phyloP scores from a whole-genome alignment of 176 grass and related monocot genomes.

The Raddia distichophylla region DNA sequence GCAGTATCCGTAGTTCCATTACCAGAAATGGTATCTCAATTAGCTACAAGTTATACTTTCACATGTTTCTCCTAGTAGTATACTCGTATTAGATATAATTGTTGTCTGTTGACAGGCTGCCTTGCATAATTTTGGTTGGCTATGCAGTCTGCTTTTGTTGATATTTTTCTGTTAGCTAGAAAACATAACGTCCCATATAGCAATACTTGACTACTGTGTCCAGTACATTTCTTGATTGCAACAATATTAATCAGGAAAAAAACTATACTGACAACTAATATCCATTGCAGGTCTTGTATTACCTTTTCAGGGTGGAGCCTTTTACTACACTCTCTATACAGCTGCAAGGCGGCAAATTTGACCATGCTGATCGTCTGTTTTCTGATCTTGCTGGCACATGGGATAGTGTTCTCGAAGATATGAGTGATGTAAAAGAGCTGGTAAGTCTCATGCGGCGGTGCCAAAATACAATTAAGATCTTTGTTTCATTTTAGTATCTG shows the following conservation, averaged over 20 bases:
- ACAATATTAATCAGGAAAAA: conserved; percentile 18
- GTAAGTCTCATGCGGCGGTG: conserved; percentile 53
- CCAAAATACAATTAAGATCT: conserved; percentile 30
- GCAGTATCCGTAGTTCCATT: not conserved
- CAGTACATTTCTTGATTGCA: conserved; percentile 12
- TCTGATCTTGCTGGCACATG: conserved; percentile 88
- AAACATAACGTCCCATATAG: conserved; percentile 25
- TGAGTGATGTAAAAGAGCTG: conserved; percentile 99
- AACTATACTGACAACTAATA: conserved; percentile 44
- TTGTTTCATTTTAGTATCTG: conserved; percentile 35
- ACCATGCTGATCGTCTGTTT: conserved; percentile 99
- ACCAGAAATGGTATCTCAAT: conserved; percentile 17
- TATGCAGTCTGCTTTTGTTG: conserved; percentile 19
- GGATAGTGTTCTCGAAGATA: conserved; percentile 95
- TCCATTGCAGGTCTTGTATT: conserved; percentile 88
- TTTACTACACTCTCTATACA: conserved; percentile 97
- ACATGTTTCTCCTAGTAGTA: conserved; percentile 3
- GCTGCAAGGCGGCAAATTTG: conserved; percentile 98
- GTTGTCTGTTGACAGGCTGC: not conserved
- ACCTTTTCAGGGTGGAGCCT: conserved; percentile 96
- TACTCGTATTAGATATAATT: conserved; percentile 26
- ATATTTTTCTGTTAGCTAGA: conserved; percentile 25
- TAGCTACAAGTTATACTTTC: conserved; percentile 2
- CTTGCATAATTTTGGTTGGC: conserved; percentile 8
- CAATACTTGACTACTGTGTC: conserved; percentile 25